Conservation (phyloP, 257 asterid genomes). For the Solanum habrochaites region DNA sequence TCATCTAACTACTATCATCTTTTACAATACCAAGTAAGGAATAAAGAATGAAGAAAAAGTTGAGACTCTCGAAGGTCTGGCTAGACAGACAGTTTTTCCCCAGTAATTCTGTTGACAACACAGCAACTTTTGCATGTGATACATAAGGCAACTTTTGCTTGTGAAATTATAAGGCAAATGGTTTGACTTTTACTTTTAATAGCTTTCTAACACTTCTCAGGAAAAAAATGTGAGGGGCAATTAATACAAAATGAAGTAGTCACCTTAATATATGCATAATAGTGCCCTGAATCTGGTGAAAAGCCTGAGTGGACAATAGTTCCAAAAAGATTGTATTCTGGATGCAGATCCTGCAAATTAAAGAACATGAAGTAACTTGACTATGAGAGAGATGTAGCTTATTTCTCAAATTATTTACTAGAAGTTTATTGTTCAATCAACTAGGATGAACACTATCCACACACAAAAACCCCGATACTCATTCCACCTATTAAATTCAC, state of each 20-base stretch:
- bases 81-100: neutral
- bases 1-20: neutral
- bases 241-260: neutral
- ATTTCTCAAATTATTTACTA: neutral
- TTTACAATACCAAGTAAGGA: neutral
- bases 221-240: neutral
- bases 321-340: slow-evolving; percentile 86
- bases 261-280: slow-evolving; percentile 97
- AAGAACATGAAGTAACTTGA: slow-evolving; percentile 1
- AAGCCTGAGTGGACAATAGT: slow-evolving; percentile 93
- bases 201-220: neutral
- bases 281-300: slow-evolving; percentile 98
- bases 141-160: neutral
- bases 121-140: neutral
- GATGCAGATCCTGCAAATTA: slow-evolving; percentile 65
- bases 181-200: neutral
- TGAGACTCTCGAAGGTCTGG: neutral
- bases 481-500: neutral
- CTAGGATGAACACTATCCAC: neutral
- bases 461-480: no score
- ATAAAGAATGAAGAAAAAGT: neutral
- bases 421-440: neutral
- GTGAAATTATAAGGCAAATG: neutral
- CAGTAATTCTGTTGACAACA: neutral
- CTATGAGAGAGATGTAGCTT: neutral